phyloP scores from a whole-genome alignment of 345 rosid genomes.

The Salix arbutifolia region DNA sequence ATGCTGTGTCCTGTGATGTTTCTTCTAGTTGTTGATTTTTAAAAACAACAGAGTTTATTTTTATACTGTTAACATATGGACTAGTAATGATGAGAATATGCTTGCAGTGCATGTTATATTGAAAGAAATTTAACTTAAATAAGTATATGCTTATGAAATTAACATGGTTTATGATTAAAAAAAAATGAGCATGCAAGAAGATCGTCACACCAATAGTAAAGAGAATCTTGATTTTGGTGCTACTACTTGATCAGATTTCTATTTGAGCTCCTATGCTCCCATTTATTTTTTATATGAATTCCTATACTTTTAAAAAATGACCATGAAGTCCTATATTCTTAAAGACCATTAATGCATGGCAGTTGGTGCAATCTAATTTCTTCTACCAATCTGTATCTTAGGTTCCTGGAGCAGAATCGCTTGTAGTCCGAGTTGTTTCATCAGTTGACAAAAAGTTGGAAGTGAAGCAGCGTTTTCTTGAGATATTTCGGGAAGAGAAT shows the following conservation, averaged over 20 bases:
- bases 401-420: conserved; percentile 94
- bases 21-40: background rate
- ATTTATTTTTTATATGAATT: background rate
- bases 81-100: background rate
- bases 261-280: background rate
- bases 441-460: conserved; percentile 98
- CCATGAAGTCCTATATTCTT: too few relatives aligned
- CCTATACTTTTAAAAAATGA: background rate
- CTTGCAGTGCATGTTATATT: background rate
- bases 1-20: background rate
- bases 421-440: conserved; percentile 94
- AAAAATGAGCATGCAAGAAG: too few relatives aligned
- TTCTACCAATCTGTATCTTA: conserved; percentile 24
- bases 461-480: conserved; percentile 94
- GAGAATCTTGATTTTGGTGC: too few relatives aligned
- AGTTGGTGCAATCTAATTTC: background rate
- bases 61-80: background rate
- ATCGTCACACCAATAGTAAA: too few relatives aligned
- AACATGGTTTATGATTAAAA: background rate
- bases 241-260: background rate
- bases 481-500: conserved; percentile 83
- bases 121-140: background rate
- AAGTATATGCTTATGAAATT: background rate
- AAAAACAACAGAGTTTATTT: background rate
- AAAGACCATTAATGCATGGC: background rate